Percentiles rank a stretch among this genome's conserved stretches.
Conservation (phyloP, 352 stramenopile genomes). For the Globisporangium paroecandrum region DNA sequence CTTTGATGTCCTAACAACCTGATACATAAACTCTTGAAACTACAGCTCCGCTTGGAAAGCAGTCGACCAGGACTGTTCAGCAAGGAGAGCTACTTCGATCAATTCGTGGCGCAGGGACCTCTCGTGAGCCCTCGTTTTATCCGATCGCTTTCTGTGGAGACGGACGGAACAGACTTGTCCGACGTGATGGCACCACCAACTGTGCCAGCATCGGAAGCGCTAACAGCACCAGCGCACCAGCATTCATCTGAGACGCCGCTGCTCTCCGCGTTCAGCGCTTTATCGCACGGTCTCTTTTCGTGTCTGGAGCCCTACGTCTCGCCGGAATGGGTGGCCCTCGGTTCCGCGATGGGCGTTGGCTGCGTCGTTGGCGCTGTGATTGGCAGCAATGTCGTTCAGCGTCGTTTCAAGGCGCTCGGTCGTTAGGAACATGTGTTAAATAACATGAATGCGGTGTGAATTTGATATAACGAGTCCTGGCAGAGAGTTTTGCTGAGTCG, state of each 20-base stretch:
- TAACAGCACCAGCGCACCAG: background rate
- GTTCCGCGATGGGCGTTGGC: conserved; percentile 25
- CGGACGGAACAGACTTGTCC: conserved; percentile 11
- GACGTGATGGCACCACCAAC: conserved; percentile 6
- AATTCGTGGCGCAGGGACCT: conserved; percentile 17
- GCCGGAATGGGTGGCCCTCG: conserved; percentile 26
- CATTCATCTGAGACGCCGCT: background rate
- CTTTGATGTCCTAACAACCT: background rate
- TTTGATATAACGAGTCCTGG: background rate
- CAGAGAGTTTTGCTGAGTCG: background rate
- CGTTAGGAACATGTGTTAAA: background rate
- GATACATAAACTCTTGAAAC: background rate
- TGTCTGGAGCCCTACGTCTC: conserved; percentile 9
- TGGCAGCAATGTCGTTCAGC: conserved; percentile 1
- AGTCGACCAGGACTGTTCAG: conserved; percentile 6
- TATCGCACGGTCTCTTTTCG: background rate
- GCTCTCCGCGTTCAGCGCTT: background rate
- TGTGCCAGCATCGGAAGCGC: background rate
- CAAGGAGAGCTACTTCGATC: conserved; percentile 19
- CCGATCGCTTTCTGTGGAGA: conserved; percentile 22
- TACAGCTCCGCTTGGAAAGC: conserved; percentile 23
- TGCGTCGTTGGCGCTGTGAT: conserved; percentile 33
- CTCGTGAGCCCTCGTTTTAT: conserved; percentile 25
- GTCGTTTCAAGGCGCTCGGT: conserved; percentile 8
- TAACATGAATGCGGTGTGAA: background rate